Base-by-base conservation (phyloP, 768 basidiomycete species). In the Russula virescens region DNA sequence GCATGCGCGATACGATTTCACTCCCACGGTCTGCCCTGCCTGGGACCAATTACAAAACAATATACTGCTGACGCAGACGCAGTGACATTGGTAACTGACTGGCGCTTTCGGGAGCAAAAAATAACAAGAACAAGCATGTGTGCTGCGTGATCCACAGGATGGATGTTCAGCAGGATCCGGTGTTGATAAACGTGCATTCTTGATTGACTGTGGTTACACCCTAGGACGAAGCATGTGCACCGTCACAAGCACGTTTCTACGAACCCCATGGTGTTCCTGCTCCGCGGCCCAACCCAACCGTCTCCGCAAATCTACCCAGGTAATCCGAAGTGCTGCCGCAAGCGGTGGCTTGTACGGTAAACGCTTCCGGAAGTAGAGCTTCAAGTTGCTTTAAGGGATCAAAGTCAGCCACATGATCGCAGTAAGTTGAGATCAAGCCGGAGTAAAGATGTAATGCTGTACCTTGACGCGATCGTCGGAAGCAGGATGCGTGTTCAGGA, bases 401-500 rank as follows among this genome's bases (percentile, higher is more conserved):
- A n/a, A 31, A 31, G 13, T 43, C 42, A 43, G 31, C 31, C 5
- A 46, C 13, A 38, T 38, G 10, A 38, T 49, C 18, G 19, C 31
- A 1, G 25, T 55, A 2, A 52, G 9, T 28, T 7, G 16, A 57
- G 18, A 18, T 19, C 10, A 38, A 38, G 23, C 23, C 34, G 9
- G 63, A 4, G 42, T 3, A 19, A 18, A 18, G 16, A 19, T 31
- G 19, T 43, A 43, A 38, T 43, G 14, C 42, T 19, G 62, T 65
- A 89, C 91, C 78, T 86, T 79, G 61, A 91, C 83, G 23, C 94
- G 83, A 69, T 79, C 85, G 45, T 80, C 76, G 25, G 87, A 85
- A 6, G 85, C 78, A 0, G 95, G 95, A 73, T 98, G 95, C 0
- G 95, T 97, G 28, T 77, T 77, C 38, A 94, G 71, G 75, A 98